Percentiles rank a stretch among this genome's conserved stretches.
Evolutionary conservation across 805 yeast species (phyloP).

Genomic region (Kregervanrija fluxuum): DNA sequence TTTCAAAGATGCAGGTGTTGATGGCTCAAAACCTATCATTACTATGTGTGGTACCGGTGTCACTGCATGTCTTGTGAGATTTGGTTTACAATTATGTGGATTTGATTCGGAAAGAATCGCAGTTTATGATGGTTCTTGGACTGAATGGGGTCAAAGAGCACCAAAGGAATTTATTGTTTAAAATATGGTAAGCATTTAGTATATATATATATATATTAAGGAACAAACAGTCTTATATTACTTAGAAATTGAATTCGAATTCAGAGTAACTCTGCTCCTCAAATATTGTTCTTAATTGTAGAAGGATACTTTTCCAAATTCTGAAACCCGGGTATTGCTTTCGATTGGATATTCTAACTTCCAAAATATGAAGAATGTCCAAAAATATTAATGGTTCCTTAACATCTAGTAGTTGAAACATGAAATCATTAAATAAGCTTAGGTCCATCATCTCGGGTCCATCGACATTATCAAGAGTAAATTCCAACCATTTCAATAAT

Average conservation of each 20-base stretch:
- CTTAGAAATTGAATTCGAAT: conserved; percentile 10
- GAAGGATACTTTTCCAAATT: conserved; percentile 16
- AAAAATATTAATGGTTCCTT: conserved; percentile 15
- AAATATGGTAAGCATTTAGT: conserved; percentile 13
- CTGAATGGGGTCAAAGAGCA: conserved; percentile 80
- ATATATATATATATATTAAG: background rate
- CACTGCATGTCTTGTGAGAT: conserved; percentile 79
- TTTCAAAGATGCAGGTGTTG: conserved; percentile 36
- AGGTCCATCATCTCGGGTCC: conserved; percentile 22
- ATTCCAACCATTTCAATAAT: conserved; percentile 20
- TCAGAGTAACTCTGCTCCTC: conserved; percentile 5
- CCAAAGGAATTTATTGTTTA: conserved; percentile 47
- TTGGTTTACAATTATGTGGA: conserved; percentile 59
- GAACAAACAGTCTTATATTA: background rate
- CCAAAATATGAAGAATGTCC: conserved; percentile 13
- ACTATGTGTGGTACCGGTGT: conserved; percentile 97
- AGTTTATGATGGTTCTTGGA: conserved; percentile 85
- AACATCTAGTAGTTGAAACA: conserved; percentile 18
- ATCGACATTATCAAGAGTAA: conserved; percentile 11
- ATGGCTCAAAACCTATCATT: conserved; percentile 55
- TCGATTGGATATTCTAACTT: conserved; percentile 7
- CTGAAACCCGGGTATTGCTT: conserved; percentile 7
- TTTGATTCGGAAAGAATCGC: conserved; percentile 37
- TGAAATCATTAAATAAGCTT: conserved; percentile 21
- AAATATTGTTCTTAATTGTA: conserved; percentile 11